Evolutionary conservation across 1,284 basidiomycete species (phyloP).

Genomic region (Apiotrichum akiyoshidainum): DNA sequence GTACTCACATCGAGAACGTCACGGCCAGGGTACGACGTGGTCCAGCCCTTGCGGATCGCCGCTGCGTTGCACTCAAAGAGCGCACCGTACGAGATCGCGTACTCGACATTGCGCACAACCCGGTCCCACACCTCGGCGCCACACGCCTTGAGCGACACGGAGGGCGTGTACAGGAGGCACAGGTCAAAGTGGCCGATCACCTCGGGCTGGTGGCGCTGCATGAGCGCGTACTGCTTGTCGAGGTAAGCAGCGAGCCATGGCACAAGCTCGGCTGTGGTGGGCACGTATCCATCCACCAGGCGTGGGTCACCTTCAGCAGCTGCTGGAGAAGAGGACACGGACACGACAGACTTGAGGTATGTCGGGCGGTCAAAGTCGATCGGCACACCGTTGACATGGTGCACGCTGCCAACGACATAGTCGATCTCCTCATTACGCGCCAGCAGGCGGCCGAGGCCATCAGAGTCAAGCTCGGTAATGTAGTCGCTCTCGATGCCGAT

Average conservation of each 20-base stretch:
- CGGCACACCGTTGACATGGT: conserved; percentile 81
- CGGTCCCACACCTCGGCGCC: conserved; percentile 61
- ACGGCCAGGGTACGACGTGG: conserved; percentile 71
- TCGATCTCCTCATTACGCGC: conserved; percentile 62
- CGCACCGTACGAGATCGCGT: conserved; percentile 76
- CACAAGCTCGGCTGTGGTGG: conserved; percentile 17
- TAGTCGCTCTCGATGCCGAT: conserved; percentile 93
- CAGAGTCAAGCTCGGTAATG: conserved; percentile 68
- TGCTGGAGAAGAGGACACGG: conserved; percentile 44
- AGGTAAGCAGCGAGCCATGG: conserved; percentile 68
- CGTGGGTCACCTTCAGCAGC: conserved; percentile 9
- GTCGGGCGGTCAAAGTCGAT: conserved; percentile 79
- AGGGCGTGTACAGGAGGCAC: conserved; percentile 73
- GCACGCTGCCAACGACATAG: conserved; percentile 89
- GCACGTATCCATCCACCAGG: conserved; percentile 16
- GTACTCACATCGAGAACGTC: conserved; percentile 69
- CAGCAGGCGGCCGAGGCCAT: conserved; percentile 54
- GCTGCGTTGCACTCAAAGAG: conserved; percentile 92
- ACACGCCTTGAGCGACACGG: conserved; percentile 53
- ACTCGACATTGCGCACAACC: conserved; percentile 71
- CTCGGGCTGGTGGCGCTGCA: conserved; percentile 73
- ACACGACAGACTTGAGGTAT: conserved; percentile 49
- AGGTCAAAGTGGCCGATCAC: conserved; percentile 92
- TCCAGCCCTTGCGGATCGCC: conserved; percentile 88
- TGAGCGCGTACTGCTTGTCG: conserved; percentile 71